Evolutionary conservation across 805 yeast genomes (phyloP), one percentile per base, ranked within the genome.

Genomic region (Kazachstania viticola): DNA sequence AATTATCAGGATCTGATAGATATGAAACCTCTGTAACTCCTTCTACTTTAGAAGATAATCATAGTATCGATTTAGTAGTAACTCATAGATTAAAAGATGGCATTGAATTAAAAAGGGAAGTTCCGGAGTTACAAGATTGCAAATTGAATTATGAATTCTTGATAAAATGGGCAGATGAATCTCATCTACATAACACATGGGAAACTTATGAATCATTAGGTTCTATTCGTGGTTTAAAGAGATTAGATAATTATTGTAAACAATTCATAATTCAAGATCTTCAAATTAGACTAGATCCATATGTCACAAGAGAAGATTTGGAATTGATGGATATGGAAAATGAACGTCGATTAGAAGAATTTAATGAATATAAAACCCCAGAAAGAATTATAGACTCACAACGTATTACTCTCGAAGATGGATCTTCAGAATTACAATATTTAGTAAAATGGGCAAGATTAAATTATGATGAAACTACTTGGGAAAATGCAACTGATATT

Each of bases 171-270:
- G 65, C 71, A 14, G 82, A 72, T 33, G 65, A 74, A 39, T 81
- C 96, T 11, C 97, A 91, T 60, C 64, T 91, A 39, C 99, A 91
- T 59, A 91, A 88, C 55, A 78, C 95, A 0, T 91, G 96, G 96
- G 95, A 87, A 52, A 54, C 71, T 2, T 85, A 79, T 58, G 59
- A 56, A 9, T 54, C 59, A 3, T 49, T 77, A 31, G 69, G 68
- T 28, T 43, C 43, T 18, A 39, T 65, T 39, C 77, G 77, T 51
- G 98, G 99, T 27, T 64, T 72, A 44, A 82, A 94, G 54, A 77
- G 79, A 43, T 70, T 91, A 14, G 97, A 88, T 38, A 91, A 91
- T 58, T 91, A 85, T 56, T 79, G 87, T 51, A 80, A 78, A 48
- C 84, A 79, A 46, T 73, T 60, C 48, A 73, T 91, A 34, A 60